Evolutionary conservation across 805 yeast genomes (phyloP).

Genomic region (Brettanomyces bruxellensis): DNA sequence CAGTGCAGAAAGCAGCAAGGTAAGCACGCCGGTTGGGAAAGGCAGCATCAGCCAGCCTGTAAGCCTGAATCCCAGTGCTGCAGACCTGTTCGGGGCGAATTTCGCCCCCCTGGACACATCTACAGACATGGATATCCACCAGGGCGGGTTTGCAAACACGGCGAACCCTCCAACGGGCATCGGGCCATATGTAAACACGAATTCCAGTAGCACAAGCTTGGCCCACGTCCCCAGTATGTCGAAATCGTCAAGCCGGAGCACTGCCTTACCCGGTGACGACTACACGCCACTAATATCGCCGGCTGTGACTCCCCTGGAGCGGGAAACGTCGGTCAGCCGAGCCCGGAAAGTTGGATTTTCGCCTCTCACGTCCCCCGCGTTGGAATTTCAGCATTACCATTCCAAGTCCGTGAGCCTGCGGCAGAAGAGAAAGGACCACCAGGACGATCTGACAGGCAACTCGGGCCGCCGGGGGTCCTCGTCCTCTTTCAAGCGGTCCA

Average conservation of each 20-base stretch:
- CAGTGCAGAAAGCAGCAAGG: neutral
- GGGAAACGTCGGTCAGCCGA: slow-evolving; percentile 6
- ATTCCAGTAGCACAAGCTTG: slow-evolving; percentile 1
- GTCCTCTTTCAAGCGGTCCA: slow-evolving; percentile 22
- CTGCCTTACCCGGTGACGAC: slow-evolving; percentile 46
- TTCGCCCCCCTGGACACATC: neutral
- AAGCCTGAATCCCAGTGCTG: neutral
- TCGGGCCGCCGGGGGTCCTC: neutral
- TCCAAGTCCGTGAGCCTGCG: slow-evolving; percentile 12
- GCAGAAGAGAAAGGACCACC: slow-evolving; percentile 22
- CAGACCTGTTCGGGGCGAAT: neutral
- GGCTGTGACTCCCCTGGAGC: slow-evolving; percentile 56
- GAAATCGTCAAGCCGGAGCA: slow-evolving; percentile 4
- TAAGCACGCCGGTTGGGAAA: neutral
- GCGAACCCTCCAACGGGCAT: slow-evolving; percentile 1
- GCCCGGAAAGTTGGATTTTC: slow-evolving; percentile 22
- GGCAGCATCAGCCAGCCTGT: neutral
- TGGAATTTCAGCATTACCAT: slow-evolving; percentile 34
- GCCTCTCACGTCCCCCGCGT: slow-evolving; percentile 63
- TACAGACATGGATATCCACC: slow-evolving; percentile 1
- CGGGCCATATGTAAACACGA: neutral
- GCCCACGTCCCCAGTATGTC: slow-evolving; percentile 2
- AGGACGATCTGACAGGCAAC: slow-evolving; percentile 12
- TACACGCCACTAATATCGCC: slow-evolving; percentile 78
- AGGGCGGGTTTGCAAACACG: slow-evolving; percentile 3